phyloP scores from a whole-genome alignment of 345 rosid genomes.

The Conringia planisiliqua region DNA sequence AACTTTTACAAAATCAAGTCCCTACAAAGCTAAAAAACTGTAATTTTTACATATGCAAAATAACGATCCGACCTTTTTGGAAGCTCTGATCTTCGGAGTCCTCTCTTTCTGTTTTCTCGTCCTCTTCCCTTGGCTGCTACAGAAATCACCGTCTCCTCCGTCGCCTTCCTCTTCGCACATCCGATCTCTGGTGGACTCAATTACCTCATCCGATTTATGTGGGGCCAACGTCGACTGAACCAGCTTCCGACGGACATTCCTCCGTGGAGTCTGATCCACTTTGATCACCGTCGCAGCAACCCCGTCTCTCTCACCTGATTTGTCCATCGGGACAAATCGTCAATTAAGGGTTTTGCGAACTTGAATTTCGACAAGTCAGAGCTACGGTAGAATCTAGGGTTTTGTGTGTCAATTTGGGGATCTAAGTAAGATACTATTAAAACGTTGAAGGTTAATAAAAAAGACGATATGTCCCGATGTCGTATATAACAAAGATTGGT shows the following conservation, averaged over 20 bases:
- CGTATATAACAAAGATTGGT: background rate
- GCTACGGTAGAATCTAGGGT: slow-evolving; percentile 19
- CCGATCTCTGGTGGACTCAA: slow-evolving; percentile 33
- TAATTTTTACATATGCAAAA: background rate
- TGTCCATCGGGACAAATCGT: slow-evolving; percentile 19
- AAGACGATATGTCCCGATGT: background rate
- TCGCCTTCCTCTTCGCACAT: slow-evolving; percentile 28
- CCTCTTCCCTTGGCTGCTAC: slow-evolving; percentile 62
- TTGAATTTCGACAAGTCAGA: slow-evolving; percentile 1
- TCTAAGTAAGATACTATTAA: background rate
- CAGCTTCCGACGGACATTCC: slow-evolving; percentile 51
- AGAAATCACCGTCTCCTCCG: slow-evolving; percentile 42
- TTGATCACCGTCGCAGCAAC: slow-evolving; percentile 9
- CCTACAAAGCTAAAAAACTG: background rate
- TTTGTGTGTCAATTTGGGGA: slow-evolving; percentile 27
- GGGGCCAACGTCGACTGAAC: slow-evolving; percentile 78
- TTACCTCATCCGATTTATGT: slow-evolving; percentile 41
- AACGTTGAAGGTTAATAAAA: slow-evolving; percentile 2
- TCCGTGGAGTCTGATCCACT: slow-evolving; percentile 35
- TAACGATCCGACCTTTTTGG: slow-evolving; percentile 45
- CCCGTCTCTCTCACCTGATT: slow-evolving; percentile 23
- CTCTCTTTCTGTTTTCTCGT: slow-evolving; percentile 47
- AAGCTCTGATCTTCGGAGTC: slow-evolving; percentile 40
- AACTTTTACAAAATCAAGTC: background rate
- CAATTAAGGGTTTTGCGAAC: background rate